Conservation (phyloP, 768 basidiomycete genomes). For the Dictyophora rubrovolvata region DNA sequence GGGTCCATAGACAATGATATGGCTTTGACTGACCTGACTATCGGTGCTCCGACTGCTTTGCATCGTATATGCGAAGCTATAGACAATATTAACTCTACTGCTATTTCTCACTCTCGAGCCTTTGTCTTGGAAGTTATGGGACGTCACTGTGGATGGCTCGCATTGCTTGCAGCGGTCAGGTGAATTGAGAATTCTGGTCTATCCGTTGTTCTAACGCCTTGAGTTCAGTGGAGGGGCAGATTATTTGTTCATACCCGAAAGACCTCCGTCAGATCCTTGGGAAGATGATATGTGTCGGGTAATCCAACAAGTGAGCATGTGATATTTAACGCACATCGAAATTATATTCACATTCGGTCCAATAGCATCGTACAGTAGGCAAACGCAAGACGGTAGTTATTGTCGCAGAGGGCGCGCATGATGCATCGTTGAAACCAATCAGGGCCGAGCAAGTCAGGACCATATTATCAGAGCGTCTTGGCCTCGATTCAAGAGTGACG, state of each 20-base stretch:
- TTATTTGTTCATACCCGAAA: conserved; percentile 95
- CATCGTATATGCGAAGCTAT: conserved; percentile 97
- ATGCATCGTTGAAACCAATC: conserved; percentile 83
- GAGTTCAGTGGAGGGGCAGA: conserved; percentile 73
- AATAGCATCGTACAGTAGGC: conserved; percentile 78
- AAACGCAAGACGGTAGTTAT: conserved; percentile 99
- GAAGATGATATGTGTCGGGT: conserved; percentile 84
- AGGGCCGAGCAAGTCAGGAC: conserved; percentile 84
- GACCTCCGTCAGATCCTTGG: conserved; percentile 79
- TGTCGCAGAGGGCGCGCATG: conserved; percentile 93
- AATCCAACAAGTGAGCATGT: conserved; percentile 58
- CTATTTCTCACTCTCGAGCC: conserved; percentile 89
- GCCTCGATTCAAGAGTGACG: conserved; percentile 92
- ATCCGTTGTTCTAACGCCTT: not conserved
- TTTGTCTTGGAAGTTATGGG: conserved; percentile 99
- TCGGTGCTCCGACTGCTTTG: conserved; percentile 90
- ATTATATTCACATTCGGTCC: not conserved
- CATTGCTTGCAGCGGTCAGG: conserved; percentile 87
- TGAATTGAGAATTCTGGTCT: conserved; percentile 24
- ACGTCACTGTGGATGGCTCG: conserved; percentile 98
- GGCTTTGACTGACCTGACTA: conserved; percentile 95
- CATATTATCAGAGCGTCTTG: conserved; percentile 74
- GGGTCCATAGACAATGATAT: conserved; percentile 99
- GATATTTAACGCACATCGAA: not conserved
- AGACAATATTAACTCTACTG: conserved; percentile 97